These are phyloP conservation scores for Boletales sp. DNA, from an alignment of 768 basidiomycete species.

Conservation along the genomic window DNA sequence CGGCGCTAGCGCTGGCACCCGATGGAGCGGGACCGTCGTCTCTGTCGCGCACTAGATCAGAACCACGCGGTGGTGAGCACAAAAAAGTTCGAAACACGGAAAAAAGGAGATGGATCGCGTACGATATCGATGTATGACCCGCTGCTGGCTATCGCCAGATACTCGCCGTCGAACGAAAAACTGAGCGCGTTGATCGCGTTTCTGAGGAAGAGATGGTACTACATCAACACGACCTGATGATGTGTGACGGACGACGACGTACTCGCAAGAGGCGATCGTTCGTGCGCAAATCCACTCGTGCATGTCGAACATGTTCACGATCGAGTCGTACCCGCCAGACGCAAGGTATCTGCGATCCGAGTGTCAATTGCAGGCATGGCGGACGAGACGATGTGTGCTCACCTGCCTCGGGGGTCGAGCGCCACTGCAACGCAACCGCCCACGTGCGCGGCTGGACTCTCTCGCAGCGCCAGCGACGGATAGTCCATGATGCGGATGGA, in stretches of 20 bases:
- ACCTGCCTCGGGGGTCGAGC: slow-evolving; percentile 78
- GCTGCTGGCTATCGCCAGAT: slow-evolving; percentile 68
- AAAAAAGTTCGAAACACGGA: neutral
- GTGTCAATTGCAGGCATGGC: neutral
- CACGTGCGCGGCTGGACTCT: slow-evolving; percentile 71
- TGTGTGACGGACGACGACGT: slow-evolving; percentile 33
- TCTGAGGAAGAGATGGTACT: slow-evolving; percentile 34
- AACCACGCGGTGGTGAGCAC: neutral
- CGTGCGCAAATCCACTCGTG: slow-evolving; percentile 78
- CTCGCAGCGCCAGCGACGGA: slow-evolving; percentile 55
- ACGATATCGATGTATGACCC: slow-evolving; percentile 79
- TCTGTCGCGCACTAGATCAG: slow-evolving; percentile 69
- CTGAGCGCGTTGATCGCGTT: slow-evolving; percentile 69
- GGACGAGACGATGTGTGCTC: slow-evolving; percentile 2
- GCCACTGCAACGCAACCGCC: slow-evolving; percentile 77
- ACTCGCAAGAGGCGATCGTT: slow-evolving; percentile 82
- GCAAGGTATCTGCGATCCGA: slow-evolving; percentile 57
- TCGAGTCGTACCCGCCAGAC: slow-evolving; percentile 77
- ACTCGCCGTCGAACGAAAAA: slow-evolving; percentile 84
- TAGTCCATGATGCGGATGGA: slow-evolving; percentile 68
- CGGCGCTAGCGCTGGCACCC: slow-evolving; percentile 67
- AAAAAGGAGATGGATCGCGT: slow-evolving; percentile 24
- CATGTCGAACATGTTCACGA: slow-evolving; percentile 77
- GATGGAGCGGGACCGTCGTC: slow-evolving; percentile 69
- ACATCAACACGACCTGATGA: neutral